phyloP scores from a whole-genome alignment of 768 basidiomycete species.

The Leccinum aurantiacum region DNA sequence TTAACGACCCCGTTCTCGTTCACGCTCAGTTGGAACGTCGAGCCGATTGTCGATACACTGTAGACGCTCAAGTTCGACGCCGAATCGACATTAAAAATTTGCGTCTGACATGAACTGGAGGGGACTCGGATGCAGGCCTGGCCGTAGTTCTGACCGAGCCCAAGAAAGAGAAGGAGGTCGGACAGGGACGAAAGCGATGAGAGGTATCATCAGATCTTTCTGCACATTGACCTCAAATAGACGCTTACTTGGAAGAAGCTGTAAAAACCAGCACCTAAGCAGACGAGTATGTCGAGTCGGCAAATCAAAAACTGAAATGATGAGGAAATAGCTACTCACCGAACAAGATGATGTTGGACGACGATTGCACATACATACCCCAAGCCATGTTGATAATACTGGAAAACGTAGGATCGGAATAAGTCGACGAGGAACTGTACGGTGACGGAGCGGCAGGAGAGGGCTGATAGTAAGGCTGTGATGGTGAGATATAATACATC shows the following conservation, averaged over 20 bases:
- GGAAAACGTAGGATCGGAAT: constrained; percentile 40
- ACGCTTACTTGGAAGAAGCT: constrained; percentile 43
- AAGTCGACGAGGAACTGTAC: constrained; percentile 34
- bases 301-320: constrained; percentile 21
- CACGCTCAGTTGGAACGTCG: constrained; percentile 42
- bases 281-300: constrained; percentile 9
- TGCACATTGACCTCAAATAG: neutral
- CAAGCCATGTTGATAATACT: constrained; percentile 2
- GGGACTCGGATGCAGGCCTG: constrained; percentile 34
- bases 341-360: constrained; percentile 43
- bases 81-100: constrained; percentile 43
- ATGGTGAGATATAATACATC: neutral
- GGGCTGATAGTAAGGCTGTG: constrained; percentile 51
- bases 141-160: constrained; percentile 35
- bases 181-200: neutral
- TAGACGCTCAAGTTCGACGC: constrained; percentile 40
- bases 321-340: constrained; percentile 29
- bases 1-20: constrained; percentile 34
- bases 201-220: neutral
- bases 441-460: constrained; percentile 43
- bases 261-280: constrained; percentile 47
- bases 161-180: neutral
- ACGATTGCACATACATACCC: constrained; percentile 30
- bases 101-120: constrained; percentile 39
- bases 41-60: constrained; percentile 46